These are phyloP conservation scores for Vaccinium darrowii DNA, from an alignment of 148 eudicot genomes.

Conservation along the genomic window DNA sequence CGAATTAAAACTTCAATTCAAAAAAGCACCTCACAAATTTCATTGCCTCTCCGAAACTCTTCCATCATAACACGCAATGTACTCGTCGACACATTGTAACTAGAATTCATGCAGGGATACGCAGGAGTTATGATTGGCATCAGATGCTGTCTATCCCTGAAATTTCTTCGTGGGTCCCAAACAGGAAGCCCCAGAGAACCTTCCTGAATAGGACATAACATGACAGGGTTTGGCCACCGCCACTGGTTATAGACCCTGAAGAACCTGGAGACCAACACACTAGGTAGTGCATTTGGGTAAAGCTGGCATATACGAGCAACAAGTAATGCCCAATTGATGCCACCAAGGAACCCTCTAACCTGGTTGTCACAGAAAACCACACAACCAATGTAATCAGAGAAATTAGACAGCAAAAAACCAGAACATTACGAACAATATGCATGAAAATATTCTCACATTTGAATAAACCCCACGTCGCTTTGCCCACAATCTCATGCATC, in stretches of 20 bases:
- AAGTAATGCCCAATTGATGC: slow-evolving; percentile 84
- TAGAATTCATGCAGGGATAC: slow-evolving; percentile 84
- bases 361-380: slow-evolving; percentile 21
- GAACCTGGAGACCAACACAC: slow-evolving; percentile 76
- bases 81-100: slow-evolving; percentile 80
- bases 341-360: slow-evolving; percentile 81
- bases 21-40: slow-evolving; percentile 62
- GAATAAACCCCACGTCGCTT: slow-evolving; percentile 93
- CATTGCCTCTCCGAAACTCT: slow-evolving; percentile 67
- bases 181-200: slow-evolving; percentile 64
- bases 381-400: neutral
- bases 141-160: slow-evolving; percentile 55
- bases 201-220: slow-evolving; percentile 71
- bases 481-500: slow-evolving; percentile 95
- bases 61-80: slow-evolving; percentile 70
- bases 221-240: slow-evolving; percentile 91
- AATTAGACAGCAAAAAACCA: neutral
- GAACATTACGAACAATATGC: neutral
- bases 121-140: slow-evolving; percentile 94
- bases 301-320: slow-evolving; percentile 87
- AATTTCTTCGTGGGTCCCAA: slow-evolving; percentile 76
- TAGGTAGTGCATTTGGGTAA: slow-evolving; percentile 81
- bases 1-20: neutral
- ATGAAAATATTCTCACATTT: slow-evolving; percentile 46
- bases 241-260: slow-evolving; percentile 73